Base-by-base conservation (phyloP, 2,329 filamentous ascomycete species). In the Rhinocladiella similis region DNA sequence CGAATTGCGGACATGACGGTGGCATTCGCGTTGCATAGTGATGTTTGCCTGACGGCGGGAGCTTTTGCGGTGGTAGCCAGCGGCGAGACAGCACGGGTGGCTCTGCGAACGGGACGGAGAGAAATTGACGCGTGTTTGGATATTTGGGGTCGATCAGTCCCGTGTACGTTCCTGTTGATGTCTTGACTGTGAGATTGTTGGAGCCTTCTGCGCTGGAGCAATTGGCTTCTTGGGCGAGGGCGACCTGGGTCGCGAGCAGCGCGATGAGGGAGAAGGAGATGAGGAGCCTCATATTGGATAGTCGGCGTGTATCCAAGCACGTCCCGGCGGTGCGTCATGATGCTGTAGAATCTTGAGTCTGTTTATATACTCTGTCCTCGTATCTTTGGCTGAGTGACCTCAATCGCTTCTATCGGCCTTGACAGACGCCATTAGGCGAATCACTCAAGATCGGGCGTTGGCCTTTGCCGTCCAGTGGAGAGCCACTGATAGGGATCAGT, bases 71-170 rank as follows among this genome's bases (percentile, higher is more conserved):
- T 7, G 72, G 70, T 27, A 72, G 58, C 71, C 69, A 73, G 25
- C 70, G 64, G 18, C 65, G 62, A 20, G 59, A 50, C 18, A 68
- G 67, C 14, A 71, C 51, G 1, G 71, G 71, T 19, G 66, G 67
- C 61, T 73, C 66, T 7, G 72, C 72, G 53, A 66, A 75, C 1
- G 72, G 72, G 10, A 75, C 67, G 18, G 67, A 64, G 19, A 71
- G 67, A 56, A 70, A 74, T 52, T 74, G 68, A 5, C 70, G 69
- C 16, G 73, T 70, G 47, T 70, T 65, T 1, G 72, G 71, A 16
- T 67, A 69, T 7, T 65, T 69, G 39, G 66, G 60, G 41, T 72
- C 67, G 9, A 71, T 56, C 22, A 70, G 61, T 3, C 72, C 72
- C 22, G 67, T 67, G 19, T 71, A 66, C 12, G 59, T 62, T 27